Base-by-base conservation (phyloP, 2,329 filamentous ascomycete species). In the Ophiosphaerella herpotricha region DNA sequence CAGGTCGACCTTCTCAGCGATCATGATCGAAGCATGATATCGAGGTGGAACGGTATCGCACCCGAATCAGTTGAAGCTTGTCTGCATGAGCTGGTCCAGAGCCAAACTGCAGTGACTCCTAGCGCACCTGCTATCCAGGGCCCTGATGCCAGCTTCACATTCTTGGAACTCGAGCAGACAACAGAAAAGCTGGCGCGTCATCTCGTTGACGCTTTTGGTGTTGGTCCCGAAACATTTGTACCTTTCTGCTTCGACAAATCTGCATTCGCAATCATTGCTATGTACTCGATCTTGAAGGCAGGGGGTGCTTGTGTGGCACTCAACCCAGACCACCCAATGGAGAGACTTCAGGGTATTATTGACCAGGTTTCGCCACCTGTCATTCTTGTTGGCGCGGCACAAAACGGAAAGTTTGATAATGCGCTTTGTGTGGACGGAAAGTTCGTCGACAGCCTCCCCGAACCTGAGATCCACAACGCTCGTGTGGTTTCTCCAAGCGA, bases 231-330 rank as follows among this genome's bases (percentile, higher is more conserved):
- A 14, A 31, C 24, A 1, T 26, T 61, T 43, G 50, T 58, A 1
- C 48, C 48, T 1, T 42, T 46, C 14, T 46, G 35, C 13, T 53
- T 53, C 7, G 57, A 67, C 29, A 68, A 68, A 33, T 59, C 57
- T 0, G 29, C 26, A 18, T 56, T 48, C 46, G 54, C 54, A 6
- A 31, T 61, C 11, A 61, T 76, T 29, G 64, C 74, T 18, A 73
- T 77, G n/a, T 58, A 77, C 8, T 74, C 67, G 23, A 68, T 61
- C 7, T 53, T 77, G 39, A 77, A 77, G 48, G 70, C 74, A 12
- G 76, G 76, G 1, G 71, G 64, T 31, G 73, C 72, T 3, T 75
- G 71, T 68, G 75, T 72, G 52, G n/a, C 34, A 5, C 18, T 57
- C 3, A 50, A 56, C 35, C 46, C 64, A 67, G 34, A 16, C 12